Conservation (phyloP, 2,329 filamentous ascomycete genomes). For the Fusarium irregulare region DNA sequence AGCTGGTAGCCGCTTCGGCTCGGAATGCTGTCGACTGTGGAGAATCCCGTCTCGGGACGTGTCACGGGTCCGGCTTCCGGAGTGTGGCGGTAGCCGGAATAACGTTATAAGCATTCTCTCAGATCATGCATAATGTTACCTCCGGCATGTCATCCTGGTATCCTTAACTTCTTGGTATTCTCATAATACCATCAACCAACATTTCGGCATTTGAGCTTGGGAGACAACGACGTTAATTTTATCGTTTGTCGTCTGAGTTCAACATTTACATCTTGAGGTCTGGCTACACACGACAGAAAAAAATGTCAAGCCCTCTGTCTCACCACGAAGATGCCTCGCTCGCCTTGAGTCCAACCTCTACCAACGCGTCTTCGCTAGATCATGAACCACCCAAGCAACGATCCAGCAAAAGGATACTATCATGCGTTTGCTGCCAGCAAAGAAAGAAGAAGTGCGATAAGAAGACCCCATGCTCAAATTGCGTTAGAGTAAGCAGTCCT, state of each 20-base stretch:
- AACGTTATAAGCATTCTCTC: conserved; percentile 2
- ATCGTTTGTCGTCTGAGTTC: not conserved
- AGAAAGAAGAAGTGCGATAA: conserved; percentile 52
- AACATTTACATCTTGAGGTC: not conserved
- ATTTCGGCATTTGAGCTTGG: not conserved
- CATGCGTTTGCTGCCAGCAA: conserved; percentile 49
- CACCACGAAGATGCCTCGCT: conserved; percentile 4
- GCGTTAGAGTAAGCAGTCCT: conserved; percentile 39
- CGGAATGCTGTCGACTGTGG: not conserved
- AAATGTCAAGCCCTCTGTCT: conserved; percentile 25
- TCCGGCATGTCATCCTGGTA: not conserved
- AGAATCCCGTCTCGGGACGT: conserved; percentile 26
- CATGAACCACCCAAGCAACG: conserved; percentile 29
- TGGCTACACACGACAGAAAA: not conserved
- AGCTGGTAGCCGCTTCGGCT: not conserved
- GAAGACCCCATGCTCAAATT: conserved; percentile 48
- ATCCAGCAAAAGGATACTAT: conserved; percentile 31
- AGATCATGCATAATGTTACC: not conserved
- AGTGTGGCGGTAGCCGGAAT: conserved; percentile 16
- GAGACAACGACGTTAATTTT: not conserved
- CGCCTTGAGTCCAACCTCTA: conserved; percentile 15
- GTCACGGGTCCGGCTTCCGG: conserved; percentile 39
- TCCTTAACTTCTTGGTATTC: not conserved
- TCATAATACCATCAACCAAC: not conserved
- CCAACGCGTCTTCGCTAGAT: conserved; percentile 18